Conservation (phyloP, 805 yeast species). For the Hagleromyces aurorensis region DNA sequence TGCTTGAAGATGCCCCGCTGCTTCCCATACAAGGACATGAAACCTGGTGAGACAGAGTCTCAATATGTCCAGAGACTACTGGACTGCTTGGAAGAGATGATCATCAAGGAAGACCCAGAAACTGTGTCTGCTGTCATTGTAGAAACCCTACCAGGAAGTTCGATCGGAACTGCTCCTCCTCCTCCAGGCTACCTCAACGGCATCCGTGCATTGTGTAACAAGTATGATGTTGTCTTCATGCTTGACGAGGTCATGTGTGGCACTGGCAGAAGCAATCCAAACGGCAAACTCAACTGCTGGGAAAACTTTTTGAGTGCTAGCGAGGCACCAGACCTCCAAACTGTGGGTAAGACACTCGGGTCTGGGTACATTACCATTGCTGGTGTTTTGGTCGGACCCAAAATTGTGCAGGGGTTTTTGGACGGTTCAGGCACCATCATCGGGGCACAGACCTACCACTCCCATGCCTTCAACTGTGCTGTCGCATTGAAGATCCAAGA, state of each 20-base stretch:
- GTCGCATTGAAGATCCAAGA: conserved; percentile 42
- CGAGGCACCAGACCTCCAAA: conserved; percentile 40
- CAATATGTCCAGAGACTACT: conserved; percentile 34
- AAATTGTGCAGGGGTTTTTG: conserved; percentile 33
- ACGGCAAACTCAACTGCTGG: conserved; percentile 42
- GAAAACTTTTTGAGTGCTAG: conserved; percentile 35
- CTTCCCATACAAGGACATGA: conserved; percentile 31
- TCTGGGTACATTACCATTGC: conserved; percentile 45
- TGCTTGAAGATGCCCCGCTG: conserved; percentile 28
- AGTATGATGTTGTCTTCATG: conserved; percentile 43
- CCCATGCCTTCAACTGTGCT: conserved; percentile 40
- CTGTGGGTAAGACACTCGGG: conserved; percentile 43
- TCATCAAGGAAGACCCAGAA: conserved; percentile 37
- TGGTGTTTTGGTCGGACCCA: conserved; percentile 37
- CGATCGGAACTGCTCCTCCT: conserved; percentile 39
- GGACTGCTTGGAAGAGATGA: conserved; percentile 36
- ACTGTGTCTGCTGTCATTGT: conserved; percentile 37
- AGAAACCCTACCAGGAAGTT: conserved; percentile 42
- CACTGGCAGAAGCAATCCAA: conserved; percentile 38
- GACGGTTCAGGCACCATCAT: conserved; percentile 35
- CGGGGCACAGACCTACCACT: conserved; percentile 47
- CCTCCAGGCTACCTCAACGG: conserved; percentile 42
- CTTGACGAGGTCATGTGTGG: conserved; percentile 55
- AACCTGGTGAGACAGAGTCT: conserved; percentile 33
- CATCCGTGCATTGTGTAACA: conserved; percentile 39